Evolutionary conservation across 495 filamentous ascomycete species (phyloP), one percentile per base, ranked within the genome.

Genomic region (Aspergillus conjunctus): DNA sequence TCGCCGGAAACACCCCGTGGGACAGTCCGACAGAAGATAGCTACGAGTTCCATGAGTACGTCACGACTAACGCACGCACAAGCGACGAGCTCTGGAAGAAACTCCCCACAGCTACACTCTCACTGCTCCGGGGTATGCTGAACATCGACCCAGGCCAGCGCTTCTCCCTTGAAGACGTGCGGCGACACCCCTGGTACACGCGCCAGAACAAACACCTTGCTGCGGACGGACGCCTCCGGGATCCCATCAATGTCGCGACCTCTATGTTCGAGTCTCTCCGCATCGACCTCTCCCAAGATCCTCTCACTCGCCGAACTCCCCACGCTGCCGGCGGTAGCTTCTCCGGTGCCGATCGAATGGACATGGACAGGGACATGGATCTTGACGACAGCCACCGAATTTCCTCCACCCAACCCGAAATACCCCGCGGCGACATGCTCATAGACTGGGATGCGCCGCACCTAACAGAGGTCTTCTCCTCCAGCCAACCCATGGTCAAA

Each of bases 1-100:
- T 99, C 17, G 92, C 93, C 6, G 94, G 94, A 11, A 99, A 99
- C 72, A 99, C 94, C 2, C 94, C 94, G 0, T 99, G 94, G 94
- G 95, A 98, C 66, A 90, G 94, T 67, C 94, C 94, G 1, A 92
- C 92, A 11, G 73, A 83, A 20, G 77, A 83, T 58, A 91, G 88
- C 68, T 91, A 87, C 78, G 91, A 95, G 71, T 95, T 87, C 67
- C 81, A 88, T 65, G 91, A 96, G 74, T 98, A 94, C 69, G 78
- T 88, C n/a, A 81, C 82, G 26, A 91, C 86, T 1, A 86, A 88
- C 50, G 89, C 92, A 17, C 86, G 89, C 39, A 91, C 89, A 59
- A 85, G 83, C 11, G 95, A 98, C 67, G 85, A 90, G 45, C 80
- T 98, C 14, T 99, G 95, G 95, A 77, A 85, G 61, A 85, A 88